Conservation (phyloP, 345 rosid species). For the Brassica incana region DNA sequence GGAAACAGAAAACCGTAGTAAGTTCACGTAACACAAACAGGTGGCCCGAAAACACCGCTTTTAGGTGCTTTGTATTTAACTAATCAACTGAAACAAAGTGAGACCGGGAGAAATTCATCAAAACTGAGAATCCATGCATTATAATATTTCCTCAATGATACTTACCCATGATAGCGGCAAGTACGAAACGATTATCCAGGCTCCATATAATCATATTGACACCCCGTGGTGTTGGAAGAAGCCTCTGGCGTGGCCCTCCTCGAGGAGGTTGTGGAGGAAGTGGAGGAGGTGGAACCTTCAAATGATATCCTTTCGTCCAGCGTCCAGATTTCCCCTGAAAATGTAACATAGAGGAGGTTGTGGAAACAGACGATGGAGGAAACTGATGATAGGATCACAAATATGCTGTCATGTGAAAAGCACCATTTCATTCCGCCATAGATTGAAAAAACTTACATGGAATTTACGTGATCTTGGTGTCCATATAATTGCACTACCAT, state of each 20-base stretch:
- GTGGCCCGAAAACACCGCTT: background rate
- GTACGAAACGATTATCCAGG: slow-evolving; percentile 97
- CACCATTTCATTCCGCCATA: background rate
- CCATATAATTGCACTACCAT: slow-evolving; percentile 99
- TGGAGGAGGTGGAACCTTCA: slow-evolving; percentile 99
- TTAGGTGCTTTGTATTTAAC: slow-evolving; percentile 5
- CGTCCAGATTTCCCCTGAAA: slow-evolving; percentile 89
- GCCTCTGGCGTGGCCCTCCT: slow-evolving; percentile 98
- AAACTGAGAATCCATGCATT: slow-evolving; percentile 15
- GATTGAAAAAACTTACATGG: slow-evolving; percentile 57
- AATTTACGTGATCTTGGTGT: slow-evolving; percentile 85
- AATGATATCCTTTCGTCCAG: slow-evolving; percentile 85
- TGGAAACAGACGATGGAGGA: background rate
- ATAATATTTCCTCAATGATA: slow-evolving; percentile 23
- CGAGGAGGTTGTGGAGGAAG: slow-evolving; percentile 97
- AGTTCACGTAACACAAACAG: slow-evolving; percentile 18
- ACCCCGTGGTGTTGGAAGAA: slow-evolving; percentile 97
- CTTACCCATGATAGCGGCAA: slow-evolving; percentile 99
- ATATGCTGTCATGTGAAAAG: slow-evolving; percentile 15
- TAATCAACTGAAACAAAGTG: slow-evolving; percentile 1
- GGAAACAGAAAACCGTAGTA: slow-evolving; percentile 18
- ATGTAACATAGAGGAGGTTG: slow-evolving; percentile 14
- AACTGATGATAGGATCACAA: slow-evolving; percentile 7
- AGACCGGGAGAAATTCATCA: slow-evolving; percentile 6
- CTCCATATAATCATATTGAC: slow-evolving; percentile 99